phyloP scores from a whole-genome alignment of 2,329 filamentous ascomycete species.

The Clonostachys byssicola region DNA sequence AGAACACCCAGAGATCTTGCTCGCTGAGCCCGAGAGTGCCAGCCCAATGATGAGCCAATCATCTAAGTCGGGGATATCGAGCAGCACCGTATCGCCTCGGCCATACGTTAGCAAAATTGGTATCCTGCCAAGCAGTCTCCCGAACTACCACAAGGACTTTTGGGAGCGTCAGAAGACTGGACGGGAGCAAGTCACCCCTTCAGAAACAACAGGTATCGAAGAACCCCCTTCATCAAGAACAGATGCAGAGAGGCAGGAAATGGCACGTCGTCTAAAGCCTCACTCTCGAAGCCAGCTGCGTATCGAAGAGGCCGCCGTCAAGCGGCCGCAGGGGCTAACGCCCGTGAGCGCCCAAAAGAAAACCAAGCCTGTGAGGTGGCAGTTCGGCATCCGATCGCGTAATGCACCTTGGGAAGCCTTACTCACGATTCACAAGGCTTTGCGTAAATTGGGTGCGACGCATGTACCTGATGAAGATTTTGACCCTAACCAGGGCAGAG shows the following conservation, averaged over 20 bases:
- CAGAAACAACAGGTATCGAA: slow-evolving; percentile 39
- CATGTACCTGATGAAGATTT: slow-evolving; percentile 71
- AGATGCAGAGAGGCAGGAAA: slow-evolving; percentile 76
- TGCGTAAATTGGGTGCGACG: slow-evolving; percentile 81
- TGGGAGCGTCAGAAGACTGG: slow-evolving; percentile 69
- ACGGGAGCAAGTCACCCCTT: slow-evolving; percentile 34
- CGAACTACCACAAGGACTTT: slow-evolving; percentile 85
- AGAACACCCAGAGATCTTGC: slow-evolving; percentile 26
- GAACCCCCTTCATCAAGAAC: slow-evolving; percentile 48
- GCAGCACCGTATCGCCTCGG: slow-evolving; percentile 40
- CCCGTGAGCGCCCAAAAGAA: slow-evolving; percentile 64
- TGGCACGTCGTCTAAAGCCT: slow-evolving; percentile 75
- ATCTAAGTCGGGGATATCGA: slow-evolving; percentile 50
- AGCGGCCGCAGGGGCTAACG: slow-evolving; percentile 58
- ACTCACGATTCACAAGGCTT: slow-evolving; percentile 88
- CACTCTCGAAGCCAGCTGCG: slow-evolving; percentile 71
- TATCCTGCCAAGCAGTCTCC: slow-evolving; percentile 85
- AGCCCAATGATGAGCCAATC: slow-evolving; percentile 51
- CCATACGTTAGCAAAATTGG: slow-evolving; percentile 80
- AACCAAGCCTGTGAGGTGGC: slow-evolving; percentile 83
- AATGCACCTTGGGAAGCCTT: slow-evolving; percentile 94
- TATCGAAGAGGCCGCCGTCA: slow-evolving; percentile 55
- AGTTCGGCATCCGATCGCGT: slow-evolving; percentile 92
- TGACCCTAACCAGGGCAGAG: slow-evolving; percentile 38
- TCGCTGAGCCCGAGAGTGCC: slow-evolving; percentile 27